phyloP scores from a whole-genome alignment of 768 basidiomycete genomes.

The Auricularia cornea region DNA sequence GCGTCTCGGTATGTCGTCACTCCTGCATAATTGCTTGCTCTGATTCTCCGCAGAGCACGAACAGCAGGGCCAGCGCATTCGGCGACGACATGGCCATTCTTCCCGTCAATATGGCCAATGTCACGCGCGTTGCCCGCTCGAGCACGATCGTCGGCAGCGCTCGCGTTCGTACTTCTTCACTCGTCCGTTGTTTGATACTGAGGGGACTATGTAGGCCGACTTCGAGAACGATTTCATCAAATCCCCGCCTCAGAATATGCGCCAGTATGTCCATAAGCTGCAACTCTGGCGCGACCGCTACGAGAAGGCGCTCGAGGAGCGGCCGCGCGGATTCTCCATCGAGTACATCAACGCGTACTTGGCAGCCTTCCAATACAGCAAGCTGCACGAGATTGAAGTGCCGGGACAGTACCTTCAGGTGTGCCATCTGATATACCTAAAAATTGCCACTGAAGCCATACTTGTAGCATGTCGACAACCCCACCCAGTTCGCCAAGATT shows the following conservation, averaged over 20 bases:
- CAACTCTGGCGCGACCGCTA: conserved; percentile 90
- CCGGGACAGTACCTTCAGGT: conserved; percentile 99
- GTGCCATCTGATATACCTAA: conserved; percentile 13
- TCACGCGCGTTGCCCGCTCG: conserved; percentile 45
- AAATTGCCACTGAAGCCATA: neutral
- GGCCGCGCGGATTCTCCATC: conserved; percentile 76
- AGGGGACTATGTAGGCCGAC: conserved; percentile 47
- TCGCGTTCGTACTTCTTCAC: neutral
- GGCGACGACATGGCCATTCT: conserved; percentile 64
- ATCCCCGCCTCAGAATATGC: conserved; percentile 59
- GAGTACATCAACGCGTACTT: conserved; percentile 87
- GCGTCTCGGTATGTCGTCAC: conserved; percentile 53
- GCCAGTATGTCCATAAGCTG: conserved; percentile 83
- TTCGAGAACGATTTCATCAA: conserved; percentile 87
- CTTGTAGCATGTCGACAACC: conserved; percentile 92
- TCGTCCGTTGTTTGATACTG: neutral
- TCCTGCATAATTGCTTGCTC: neutral
- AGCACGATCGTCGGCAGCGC: neutral
- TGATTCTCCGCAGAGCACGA: conserved; percentile 45
- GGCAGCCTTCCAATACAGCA: conserved; percentile 95
- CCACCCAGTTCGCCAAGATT: conserved; percentile 84
- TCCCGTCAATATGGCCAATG: conserved; percentile 44
- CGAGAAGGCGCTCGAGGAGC: conserved; percentile 71
- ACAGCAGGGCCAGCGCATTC: conserved; percentile 50
- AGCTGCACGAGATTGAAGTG: conserved; percentile 95